Base-by-base conservation (phyloP, 2,329 filamentous ascomycete genomes). In the Calonectria henricotiae region DNA sequence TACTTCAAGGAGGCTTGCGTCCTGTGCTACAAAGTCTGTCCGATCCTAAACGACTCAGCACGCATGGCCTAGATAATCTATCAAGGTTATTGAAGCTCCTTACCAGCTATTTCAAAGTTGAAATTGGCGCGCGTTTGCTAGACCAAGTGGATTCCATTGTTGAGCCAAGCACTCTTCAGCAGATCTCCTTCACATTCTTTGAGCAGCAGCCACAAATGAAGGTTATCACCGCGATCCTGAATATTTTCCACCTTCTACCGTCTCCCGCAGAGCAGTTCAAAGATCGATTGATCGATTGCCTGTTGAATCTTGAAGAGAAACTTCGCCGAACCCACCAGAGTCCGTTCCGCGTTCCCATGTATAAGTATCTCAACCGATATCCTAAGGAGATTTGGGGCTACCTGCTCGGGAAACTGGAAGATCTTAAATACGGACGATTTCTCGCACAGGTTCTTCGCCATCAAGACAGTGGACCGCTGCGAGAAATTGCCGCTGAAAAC, bases 41-140 rank as follows among this genome's bases (percentile, higher is more conserved):
- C 74, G 96, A 99, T 79, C 93, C 96, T 0, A 94, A 97, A 80
- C 92, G 96, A 68, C 86, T 99, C 23, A 97, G 91, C 23, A 93
- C 96, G 0, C 93, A 95, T 76, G 95, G 95, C 2, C 86, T 99
- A 5, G 95, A 98, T 80, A 97, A 97, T 30, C 86, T 99, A 37
- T 95, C 95, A 20, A 91, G 96, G 44, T 87, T 99, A 1, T 84
- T 99, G 70, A 96, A 96, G 73, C 87, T 99, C 2, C 86, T 99
- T 20, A 99, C 96, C 0, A 98, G 96, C 70, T 99, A 99, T 81
- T 99, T 99, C 84, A 99, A 99, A 83, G 95, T 98, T 0, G 96
- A 99, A 80, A 99, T 99, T 65, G 97, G 96, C 7, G 90, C 94
- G 25, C 90, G 96, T 27, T 85, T 99, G n/a, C 87, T 99, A 11